Conservation (phyloP, 345 rosid species). For the Moricandia moricandioides region DNA sequence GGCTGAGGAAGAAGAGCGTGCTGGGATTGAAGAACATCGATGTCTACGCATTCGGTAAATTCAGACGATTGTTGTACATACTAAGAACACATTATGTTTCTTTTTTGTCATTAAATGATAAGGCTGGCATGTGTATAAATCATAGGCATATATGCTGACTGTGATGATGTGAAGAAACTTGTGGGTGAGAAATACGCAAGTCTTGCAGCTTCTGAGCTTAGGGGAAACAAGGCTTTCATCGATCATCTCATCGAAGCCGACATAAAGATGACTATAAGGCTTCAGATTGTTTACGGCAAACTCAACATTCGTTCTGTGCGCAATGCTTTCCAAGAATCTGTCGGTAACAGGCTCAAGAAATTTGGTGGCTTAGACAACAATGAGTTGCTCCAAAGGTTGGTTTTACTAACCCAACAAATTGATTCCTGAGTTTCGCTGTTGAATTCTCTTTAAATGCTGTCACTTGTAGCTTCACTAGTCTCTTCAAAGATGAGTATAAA, state of each 20-base stretch:
- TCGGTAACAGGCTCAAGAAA: constrained; percentile 72
- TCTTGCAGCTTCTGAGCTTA: constrained; percentile 53
- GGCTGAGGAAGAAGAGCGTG: constrained; percentile 68
- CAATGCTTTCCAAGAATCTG: constrained; percentile 78
- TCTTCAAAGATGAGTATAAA: constrained; percentile 86
- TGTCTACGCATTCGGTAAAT: constrained; percentile 74
- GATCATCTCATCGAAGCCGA: constrained; percentile 68
- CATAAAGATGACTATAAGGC: constrained; percentile 65
- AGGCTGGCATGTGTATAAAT: not conserved
- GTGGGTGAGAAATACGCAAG: constrained; percentile 62
- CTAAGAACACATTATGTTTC: not conserved
- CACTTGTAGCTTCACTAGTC: constrained; percentile 66
- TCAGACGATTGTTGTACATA: not conserved
- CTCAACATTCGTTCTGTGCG: constrained; percentile 72
- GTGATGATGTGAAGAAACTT: constrained; percentile 51
- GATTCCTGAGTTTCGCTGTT: too few species aligned
- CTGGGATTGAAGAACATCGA: constrained; percentile 84
- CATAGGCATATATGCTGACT: constrained; percentile 77
- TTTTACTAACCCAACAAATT: not conserved
- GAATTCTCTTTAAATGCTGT: too few species aligned
- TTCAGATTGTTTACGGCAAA: constrained; percentile 71
- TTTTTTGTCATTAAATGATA: not conserved
- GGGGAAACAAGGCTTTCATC: constrained; percentile 47
- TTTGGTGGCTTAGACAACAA: constrained; percentile 61
- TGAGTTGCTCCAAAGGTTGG: constrained; percentile 77